phyloP scores from a whole-genome alignment of 2,329 filamentous ascomycete genomes.

The Exophiala aquamarina region DNA sequence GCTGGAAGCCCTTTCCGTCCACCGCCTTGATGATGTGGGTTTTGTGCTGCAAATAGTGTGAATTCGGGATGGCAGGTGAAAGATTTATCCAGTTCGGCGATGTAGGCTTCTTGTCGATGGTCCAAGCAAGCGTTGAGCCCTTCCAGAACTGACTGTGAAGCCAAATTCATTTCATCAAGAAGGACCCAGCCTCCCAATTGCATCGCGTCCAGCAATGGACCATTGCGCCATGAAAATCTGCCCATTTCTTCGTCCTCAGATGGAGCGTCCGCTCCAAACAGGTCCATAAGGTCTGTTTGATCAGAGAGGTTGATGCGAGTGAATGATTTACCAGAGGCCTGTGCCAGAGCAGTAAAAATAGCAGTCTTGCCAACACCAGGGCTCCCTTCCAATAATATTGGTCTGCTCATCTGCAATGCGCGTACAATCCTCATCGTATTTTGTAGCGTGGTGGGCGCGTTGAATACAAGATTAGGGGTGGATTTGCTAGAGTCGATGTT shows the following conservation, averaged over 20 bases:
- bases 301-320: conserved; percentile 97
- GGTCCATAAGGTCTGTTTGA: conserved; percentile 94
- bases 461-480: conserved; percentile 70
- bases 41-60: conserved; percentile 94
- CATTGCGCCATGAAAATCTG: conserved; percentile 92
- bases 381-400: conserved; percentile 90
- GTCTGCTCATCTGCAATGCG: conserved; percentile 83
- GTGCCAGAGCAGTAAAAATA: conserved; percentile 79
- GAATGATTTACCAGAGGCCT: conserved; percentile 74
- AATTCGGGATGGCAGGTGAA: conserved; percentile 89
- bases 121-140: conserved; percentile 95
- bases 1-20: conserved; percentile 91
- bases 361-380: conserved; percentile 99
- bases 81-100: conserved; percentile 90
- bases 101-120: conserved; percentile 91
- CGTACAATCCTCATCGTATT: conserved; percentile 91
- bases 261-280: conserved; percentile 95
- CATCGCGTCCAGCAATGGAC: conserved; percentile 94
- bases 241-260: conserved; percentile 89
- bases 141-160: conserved; percentile 93
- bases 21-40: conserved; percentile 95
- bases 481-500: conserved; percentile 41
- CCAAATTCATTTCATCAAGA: conserved; percentile 97
- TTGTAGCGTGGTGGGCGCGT: conserved; percentile 82
- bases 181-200: conserved; percentile 95